A percentile compares a stretch with the other conserved stretches of the same genome.
These are phyloP conservation scores for Camelina sativa DNA, from an alignment of 345 rosid genomes.

Conservation along the genomic window DNA sequence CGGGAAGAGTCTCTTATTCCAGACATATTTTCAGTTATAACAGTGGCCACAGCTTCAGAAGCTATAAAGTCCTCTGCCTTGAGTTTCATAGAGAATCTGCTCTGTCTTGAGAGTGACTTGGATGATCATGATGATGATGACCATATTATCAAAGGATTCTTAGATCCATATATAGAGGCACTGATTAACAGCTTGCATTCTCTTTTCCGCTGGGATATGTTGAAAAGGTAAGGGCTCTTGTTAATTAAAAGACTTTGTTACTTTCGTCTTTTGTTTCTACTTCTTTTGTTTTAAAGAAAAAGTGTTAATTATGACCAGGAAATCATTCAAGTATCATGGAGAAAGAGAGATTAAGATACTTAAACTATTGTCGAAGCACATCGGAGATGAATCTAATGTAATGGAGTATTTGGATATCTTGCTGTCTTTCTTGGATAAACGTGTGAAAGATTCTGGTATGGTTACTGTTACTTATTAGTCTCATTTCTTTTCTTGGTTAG, in stretches of 20 bases:
- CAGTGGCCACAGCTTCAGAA: constrained; percentile 66
- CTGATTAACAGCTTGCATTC: constrained; percentile 64
- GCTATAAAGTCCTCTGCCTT: constrained; percentile 64
- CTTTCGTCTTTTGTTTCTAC: background rate
- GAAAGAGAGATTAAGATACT: constrained; percentile 60
- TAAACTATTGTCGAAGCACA: constrained; percentile 60
- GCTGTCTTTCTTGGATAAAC: constrained; percentile 59
- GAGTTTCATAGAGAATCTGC: constrained; percentile 68
- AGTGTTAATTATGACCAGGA: constrained; percentile 50
- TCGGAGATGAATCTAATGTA: constrained; percentile 53
- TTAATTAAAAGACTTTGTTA: background rate
- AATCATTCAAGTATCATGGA: constrained; percentile 60
- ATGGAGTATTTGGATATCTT: constrained; percentile 63
- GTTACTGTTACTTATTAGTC: background rate
- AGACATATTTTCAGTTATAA: constrained; percentile 74
- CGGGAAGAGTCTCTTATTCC: constrained; percentile 66
- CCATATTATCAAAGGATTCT: constrained; percentile 45
- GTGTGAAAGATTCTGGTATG: constrained; percentile 63
- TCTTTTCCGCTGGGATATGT: constrained; percentile 53
- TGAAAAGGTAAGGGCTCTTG: constrained; percentile 62
- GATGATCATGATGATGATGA: constrained; percentile 45
- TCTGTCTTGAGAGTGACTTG: constrained; percentile 65
- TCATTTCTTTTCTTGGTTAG: constrained; percentile 7
- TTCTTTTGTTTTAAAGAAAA: background rate
- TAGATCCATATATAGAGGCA: constrained; percentile 58